Evolutionary conservation across 1,139 yeast species (phyloP), one percentile per base, ranked within the genome.

Genomic region (Yamadazyma triangularis): DNA sequence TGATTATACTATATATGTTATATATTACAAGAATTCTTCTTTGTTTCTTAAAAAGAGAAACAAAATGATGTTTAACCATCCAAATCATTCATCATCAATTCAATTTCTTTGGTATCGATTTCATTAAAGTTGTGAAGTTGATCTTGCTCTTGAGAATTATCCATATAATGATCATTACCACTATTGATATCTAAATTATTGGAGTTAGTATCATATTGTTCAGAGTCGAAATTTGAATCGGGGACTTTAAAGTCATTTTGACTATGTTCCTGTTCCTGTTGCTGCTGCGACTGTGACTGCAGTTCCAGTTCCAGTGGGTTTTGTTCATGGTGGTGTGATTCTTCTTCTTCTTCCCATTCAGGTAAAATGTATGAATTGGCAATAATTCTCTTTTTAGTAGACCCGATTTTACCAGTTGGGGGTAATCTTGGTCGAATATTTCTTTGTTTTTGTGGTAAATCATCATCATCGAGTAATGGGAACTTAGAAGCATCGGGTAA

Each of bases 401-500:
- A 68, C 0, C 83, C 58, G 24, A 91, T 85, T 53, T 86, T 89
- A 27, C 97, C 98, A 8, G 89, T 87, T 0, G 97, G 96, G 2
- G 97, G 96, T 28, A 91, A 65, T 48, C 91, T 80, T 1, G 96
- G 86, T 41, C 93, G 73, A n/a, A 75, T 70, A 40, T 81, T 79
- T 31, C 89, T 65, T 53, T 83, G 91, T 44, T 84, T 83, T 40
- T 83, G 78, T 1, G 95, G 88, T 44, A 86, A 64, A 35, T 81
- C 87, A 24, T 84, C 95, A 47, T 86, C 95, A 49, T 86, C 95
- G 21, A 80, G 63, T 28, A 81, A 56, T 2, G 56, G 39, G 30
- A 77, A 62, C 15, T 58, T 55, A 25, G 73, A 74, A 6, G 51
- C 45, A 10, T 56, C 60, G 1, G 73, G 71, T 19, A 65, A 42